Conservation (phyloP, 2,329 filamentous ascomycete genomes). For the Penicillium verrucosum region DNA sequence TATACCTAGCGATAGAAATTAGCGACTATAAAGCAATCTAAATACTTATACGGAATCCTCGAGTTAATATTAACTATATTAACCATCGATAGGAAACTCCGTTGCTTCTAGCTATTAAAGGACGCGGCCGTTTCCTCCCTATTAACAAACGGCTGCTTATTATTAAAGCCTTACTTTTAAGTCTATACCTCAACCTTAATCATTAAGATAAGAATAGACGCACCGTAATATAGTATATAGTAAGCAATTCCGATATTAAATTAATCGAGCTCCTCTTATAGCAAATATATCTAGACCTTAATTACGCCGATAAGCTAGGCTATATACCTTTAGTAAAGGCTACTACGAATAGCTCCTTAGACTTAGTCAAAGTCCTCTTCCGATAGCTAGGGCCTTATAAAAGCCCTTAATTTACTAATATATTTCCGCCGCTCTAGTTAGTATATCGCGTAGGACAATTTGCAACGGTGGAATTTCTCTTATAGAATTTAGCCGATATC, state of each 20-base stretch:
- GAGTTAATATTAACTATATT: neutral
- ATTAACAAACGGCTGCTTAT: neutral
- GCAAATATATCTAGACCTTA: neutral
- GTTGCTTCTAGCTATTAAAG: neutral
- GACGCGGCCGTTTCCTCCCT: neutral
- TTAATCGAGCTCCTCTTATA: neutral
- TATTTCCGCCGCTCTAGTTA: neutral
- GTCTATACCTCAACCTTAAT: neutral
- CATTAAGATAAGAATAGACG: neutral
- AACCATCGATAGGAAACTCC: neutral
- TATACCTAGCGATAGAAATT: neutral
- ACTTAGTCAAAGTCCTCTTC: neutral
- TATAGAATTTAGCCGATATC: neutral
- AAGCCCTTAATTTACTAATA: neutral
- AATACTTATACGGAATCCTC: neutral
- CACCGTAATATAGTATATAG: neutral
- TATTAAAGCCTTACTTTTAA: neutral
- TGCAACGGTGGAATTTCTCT: neutral
- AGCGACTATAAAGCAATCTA: neutral
- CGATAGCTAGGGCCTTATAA: neutral
- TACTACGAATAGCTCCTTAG: neutral
- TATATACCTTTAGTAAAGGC: neutral
- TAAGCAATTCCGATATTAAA: neutral
- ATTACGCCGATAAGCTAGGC: neutral
- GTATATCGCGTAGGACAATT: neutral